Conservation (phyloP, 2,329 filamentous ascomycete species). For the Aspergillus intermedius region DNA sequence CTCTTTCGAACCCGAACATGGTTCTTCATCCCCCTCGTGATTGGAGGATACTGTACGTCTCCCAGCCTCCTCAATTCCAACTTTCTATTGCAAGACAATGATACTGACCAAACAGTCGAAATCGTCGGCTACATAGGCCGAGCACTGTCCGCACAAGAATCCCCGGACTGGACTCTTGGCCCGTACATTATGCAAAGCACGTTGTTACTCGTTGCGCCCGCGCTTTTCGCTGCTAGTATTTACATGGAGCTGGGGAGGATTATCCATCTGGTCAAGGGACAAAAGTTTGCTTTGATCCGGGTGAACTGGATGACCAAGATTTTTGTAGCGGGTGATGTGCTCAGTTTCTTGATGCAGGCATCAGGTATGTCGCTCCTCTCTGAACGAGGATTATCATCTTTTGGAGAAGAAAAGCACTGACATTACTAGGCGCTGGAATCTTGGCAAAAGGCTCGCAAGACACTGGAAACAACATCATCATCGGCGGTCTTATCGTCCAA, state of each 20-base stretch:
- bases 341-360: constrained; percentile 26
- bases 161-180: constrained; percentile 18
- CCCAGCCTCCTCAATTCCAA: neutral
- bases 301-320: constrained; percentile 22
- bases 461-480: constrained; percentile 20
- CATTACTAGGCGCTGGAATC: constrained; percentile 17
- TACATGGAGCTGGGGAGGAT: constrained; percentile 22
- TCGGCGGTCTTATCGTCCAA: constrained; percentile 24
- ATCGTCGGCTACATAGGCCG: constrained; percentile 48
- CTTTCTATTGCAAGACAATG: neutral
- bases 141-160: constrained; percentile 34
- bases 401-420: neutral
- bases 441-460: constrained; percentile 11
- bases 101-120: constrained; percentile 36
- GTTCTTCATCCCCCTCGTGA: constrained; percentile 22
- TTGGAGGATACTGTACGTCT: constrained; percentile 33
- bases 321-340: constrained; percentile 23
- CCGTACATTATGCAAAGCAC: constrained; percentile 22
- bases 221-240: constrained; percentile 22
- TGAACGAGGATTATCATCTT: no score
- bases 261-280: constrained; percentile 16
- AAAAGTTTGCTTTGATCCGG: constrained; percentile 15
- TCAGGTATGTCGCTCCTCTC: constrained; percentile 12
- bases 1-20: constrained; percentile 18
- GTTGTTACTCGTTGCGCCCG: constrained; percentile 19